Base-by-base conservation (phyloP, 179 eudicot genomes). In the Spergularia azorica region DNA sequence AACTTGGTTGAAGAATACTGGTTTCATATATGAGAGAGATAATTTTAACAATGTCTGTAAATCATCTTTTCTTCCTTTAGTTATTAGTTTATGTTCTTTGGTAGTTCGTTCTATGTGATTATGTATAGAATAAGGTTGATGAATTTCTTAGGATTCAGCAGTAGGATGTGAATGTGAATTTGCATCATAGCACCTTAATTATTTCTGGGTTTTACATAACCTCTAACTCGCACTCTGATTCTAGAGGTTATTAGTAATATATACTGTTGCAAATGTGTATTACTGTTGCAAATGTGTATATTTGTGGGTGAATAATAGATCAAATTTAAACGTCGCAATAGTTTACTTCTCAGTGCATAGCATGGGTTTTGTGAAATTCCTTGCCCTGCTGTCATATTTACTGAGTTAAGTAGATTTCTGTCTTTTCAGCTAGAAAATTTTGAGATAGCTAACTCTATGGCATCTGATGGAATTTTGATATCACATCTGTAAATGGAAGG, bases 1-100 rank as follows among this genome's bases (percentile, higher is more conserved):
- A 67, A 92, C 90, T 80, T 96, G 99, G 99, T 56, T 85, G 94
- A 65, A 80, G 89, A 85, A 89, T 66, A 80, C 84, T 80, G 98
- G 96, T 83, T 96, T 89, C 94, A 89, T 93, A 73, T 95, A 95
- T 86, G 96, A 93, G 82, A 79, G 82, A 78, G 82, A 87, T 78
- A 86, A 90, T 82, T 83, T 95, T 75, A 88, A 85, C 88, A 83
- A 87, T 79, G 99, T 95, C 71, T 77, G 97, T 89, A 76, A 78
- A 76, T 82, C 82, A 57, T 77, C 85, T 84, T 75, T 76, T 78
- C 65, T 43, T 68, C 55, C 48, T 67, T 7, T 20, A 38, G 63
- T 63, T 67, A 48, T 7, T 20, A 38, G 63, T 63, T 67, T 21
- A 74, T 70, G 20, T 60, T 55, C 39, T 75, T 36, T 20, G 17